Conservation (phyloP, 768 basidiomycete genomes). For the Podaxis sp. region DNA sequence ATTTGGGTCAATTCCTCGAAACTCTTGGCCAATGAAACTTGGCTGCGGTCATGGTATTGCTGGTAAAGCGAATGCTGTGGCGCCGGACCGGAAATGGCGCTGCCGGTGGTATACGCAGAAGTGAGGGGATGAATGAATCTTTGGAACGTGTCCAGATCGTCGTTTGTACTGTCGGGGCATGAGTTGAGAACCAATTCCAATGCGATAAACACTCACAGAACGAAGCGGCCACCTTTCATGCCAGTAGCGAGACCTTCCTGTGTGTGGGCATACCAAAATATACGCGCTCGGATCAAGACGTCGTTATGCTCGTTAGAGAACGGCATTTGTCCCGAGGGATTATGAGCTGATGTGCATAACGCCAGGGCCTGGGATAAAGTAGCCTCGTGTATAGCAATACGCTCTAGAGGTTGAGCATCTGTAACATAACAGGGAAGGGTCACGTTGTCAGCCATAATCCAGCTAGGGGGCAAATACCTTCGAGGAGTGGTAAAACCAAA, state of each 20-base stretch:
- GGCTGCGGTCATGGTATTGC: constrained; percentile 5
- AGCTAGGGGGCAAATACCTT: constrained; percentile 47
- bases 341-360: constrained; percentile 54
- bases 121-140: constrained; percentile 39
- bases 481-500: constrained; percentile 76
- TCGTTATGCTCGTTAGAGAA: constrained; percentile 50
- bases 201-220: constrained; percentile 50
- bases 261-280: constrained; percentile 88
- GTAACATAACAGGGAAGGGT: neutral
- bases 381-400: constrained; percentile 70
- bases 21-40: neutral
- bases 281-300: constrained; percentile 62
- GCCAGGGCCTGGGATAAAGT: constrained; percentile 79
- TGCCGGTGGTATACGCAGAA: constrained; percentile 23
- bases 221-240: constrained; percentile 77
- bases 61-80: constrained; percentile 27
- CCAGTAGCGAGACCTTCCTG: constrained; percentile 83
- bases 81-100: constrained; percentile 20
- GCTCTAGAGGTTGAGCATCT: constrained; percentile 45
- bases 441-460: neutral
- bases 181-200: neutral
- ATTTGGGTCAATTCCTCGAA: constrained; percentile 3
- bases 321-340: constrained; percentile 29
- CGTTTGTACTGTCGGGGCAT: constrained; percentile 48
- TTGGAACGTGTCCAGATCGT: constrained; percentile 75